Evolutionary conservation across 768 basidiomycete species (phyloP).

Genomic region (Kockovaella imperatae): DNA sequence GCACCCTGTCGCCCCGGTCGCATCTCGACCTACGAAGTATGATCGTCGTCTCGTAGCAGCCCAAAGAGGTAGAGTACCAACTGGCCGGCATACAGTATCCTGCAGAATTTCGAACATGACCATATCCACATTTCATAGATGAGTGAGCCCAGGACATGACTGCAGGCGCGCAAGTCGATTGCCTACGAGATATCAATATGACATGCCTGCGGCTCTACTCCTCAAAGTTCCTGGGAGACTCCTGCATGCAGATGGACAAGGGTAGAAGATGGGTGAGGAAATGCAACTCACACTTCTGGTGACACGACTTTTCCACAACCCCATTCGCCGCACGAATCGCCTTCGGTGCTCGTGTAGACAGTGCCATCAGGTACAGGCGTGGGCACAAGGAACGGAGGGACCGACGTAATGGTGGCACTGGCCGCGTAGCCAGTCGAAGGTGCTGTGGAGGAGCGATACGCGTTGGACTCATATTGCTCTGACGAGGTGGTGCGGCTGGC

Average conservation of each 20-base stretch:
- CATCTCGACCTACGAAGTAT: slow-evolving; percentile 11
- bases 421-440: not conserved
- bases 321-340: slow-evolving; percentile 22
- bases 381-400: slow-evolving; percentile 13
- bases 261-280: not conserved
- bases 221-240: too few species aligned
- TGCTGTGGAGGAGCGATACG: not conserved
- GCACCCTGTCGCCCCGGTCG: not conserved
- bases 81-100: slow-evolving; percentile 14
- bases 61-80: slow-evolving; percentile 18
- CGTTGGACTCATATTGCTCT: not conserved
- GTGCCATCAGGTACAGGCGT: slow-evolving; percentile 6
- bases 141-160: slow-evolving; percentile 14
- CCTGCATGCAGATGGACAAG: not conserved
- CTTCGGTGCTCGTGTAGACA: slow-evolving; percentile 4
- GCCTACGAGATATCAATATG: too few species aligned
- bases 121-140: slow-evolving; percentile 27
- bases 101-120: slow-evolving; percentile 3
- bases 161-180: slow-evolving; percentile 16
- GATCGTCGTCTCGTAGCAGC: slow-evolving; percentile 32
- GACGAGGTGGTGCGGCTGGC: not conserved
- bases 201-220: too few species aligned
- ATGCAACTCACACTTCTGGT: slow-evolving; percentile 1
- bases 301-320: slow-evolving; percentile 24
- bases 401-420: not conserved